Conservation (phyloP, 2,329 filamentous ascomycete species). For the Botrytis sinoallii region DNA sequence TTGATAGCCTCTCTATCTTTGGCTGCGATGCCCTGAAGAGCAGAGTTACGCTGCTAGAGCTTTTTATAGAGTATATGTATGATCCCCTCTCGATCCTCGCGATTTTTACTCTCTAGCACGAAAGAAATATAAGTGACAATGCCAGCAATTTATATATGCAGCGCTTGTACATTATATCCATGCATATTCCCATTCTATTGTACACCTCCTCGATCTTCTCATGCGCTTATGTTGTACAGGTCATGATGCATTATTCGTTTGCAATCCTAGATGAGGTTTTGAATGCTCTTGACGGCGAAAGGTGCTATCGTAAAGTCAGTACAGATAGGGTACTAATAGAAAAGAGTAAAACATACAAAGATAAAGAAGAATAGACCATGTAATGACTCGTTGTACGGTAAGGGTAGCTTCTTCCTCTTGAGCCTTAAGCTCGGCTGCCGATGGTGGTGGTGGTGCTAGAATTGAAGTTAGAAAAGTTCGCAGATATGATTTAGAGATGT, state of each 20-base stretch:
- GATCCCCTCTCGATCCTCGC: neutral
- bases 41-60: neutral
- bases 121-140: neutral
- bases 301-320: constrained; percentile 44
- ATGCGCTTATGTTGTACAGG: constrained; percentile 18
- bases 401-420: constrained; percentile 65
- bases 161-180: neutral
- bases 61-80: neutral
- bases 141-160: neutral
- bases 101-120: neutral
- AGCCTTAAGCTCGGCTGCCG: constrained; percentile 65
- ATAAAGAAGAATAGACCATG: constrained; percentile 67
- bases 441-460: constrained; percentile 61
- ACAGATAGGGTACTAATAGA: constrained; percentile 4
- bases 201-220: neutral
- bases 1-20: neutral
- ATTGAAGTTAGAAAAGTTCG: constrained; percentile 16
- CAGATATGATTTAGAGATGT: neutral
- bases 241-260: constrained; percentile 3
- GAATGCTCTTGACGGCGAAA: constrained; percentile 52
- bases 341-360: constrained; percentile 57
- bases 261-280: constrained; percentile 46
- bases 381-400: constrained; percentile 65
- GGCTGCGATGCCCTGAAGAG: neutral
- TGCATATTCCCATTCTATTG: neutral